phyloP scores from a whole-genome alignment of 2,329 filamentous ascomycete species.

The Colletotrichum sp. region DNA sequence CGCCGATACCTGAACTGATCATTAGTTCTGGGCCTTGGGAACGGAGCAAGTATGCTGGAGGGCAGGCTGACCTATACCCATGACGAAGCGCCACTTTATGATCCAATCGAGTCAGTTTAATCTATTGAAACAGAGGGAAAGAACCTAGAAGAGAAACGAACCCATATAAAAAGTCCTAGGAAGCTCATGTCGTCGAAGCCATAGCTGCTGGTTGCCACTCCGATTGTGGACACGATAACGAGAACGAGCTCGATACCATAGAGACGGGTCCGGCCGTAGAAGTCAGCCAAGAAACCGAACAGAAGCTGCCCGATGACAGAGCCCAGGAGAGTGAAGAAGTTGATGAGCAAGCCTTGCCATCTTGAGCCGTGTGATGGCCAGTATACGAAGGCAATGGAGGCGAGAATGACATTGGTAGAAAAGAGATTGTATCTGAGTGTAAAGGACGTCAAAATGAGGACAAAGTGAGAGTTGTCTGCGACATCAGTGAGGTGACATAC shows the following conservation, averaged over 20 bases:
- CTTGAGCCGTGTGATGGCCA: conserved; percentile 48
- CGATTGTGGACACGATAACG: conserved; percentile 62
- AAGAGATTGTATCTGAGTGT: conserved; percentile 57
- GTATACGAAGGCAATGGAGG: conserved; percentile 57
- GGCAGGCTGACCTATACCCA: conserved; percentile 49
- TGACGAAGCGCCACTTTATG: conserved; percentile 55
- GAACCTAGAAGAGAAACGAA: conserved; percentile 23
- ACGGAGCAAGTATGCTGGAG: background rate
- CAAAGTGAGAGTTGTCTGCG: background rate
- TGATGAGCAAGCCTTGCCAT: conserved; percentile 54
- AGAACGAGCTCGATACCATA: conserved; percentile 63
- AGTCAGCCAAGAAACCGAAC: conserved; percentile 60
- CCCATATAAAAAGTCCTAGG: conserved; percentile 54
- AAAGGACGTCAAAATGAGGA: background rate
- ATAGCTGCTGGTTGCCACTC: conserved; percentile 56
- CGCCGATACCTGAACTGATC: conserved; percentile 47
- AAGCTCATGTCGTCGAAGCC: conserved; percentile 56
- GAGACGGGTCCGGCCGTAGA: conserved; percentile 57
- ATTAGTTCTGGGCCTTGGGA: background rate
- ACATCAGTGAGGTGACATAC: conserved; percentile 35
- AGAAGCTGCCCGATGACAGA: conserved; percentile 57
- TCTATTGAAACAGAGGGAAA: background rate
- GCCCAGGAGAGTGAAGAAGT: conserved; percentile 56
- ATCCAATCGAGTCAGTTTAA: background rate
- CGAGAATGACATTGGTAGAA: conserved; percentile 59